Evolutionary conservation across 306 rosid species (phyloP).

Genomic region (Cucumis hystrix): DNA sequence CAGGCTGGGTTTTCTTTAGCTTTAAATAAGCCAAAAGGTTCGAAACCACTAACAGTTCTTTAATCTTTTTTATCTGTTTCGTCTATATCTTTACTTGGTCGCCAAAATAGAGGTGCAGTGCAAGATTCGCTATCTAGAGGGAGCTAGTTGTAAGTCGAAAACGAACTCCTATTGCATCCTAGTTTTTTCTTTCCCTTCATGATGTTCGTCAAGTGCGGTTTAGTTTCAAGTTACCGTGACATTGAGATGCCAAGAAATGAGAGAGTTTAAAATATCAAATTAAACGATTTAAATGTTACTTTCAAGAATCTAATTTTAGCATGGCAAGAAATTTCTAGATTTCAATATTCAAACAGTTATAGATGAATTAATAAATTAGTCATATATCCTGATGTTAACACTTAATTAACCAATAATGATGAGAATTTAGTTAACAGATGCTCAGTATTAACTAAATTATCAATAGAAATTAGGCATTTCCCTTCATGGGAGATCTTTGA

Average conservation of each 20-base stretch:
- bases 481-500: background rate
- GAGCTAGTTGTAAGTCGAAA: background rate
- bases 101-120: constrained; percentile 3
- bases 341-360: background rate
- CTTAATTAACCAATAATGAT: background rate
- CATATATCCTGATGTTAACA: background rate
- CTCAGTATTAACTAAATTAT: background rate
- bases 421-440: background rate
- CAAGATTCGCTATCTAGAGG: background rate
- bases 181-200: background rate
- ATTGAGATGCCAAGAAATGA: background rate
- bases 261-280: background rate
- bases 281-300: background rate
- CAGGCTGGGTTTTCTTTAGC: constrained; percentile 1
- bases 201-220: background rate
- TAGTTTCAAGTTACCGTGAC: background rate
- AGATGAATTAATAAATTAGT: background rate
- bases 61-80: background rate
- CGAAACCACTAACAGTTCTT: background rate
- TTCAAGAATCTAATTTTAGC: background rate
- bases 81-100: constrained; percentile 1
- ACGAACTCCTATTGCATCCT: background rate
- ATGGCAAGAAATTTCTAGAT: background rate
- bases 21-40: background rate
- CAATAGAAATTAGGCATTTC: background rate